phyloP scores from a whole-genome alignment of 2,329 filamentous ascomycete genomes.

The Ophiostoma quercus region DNA sequence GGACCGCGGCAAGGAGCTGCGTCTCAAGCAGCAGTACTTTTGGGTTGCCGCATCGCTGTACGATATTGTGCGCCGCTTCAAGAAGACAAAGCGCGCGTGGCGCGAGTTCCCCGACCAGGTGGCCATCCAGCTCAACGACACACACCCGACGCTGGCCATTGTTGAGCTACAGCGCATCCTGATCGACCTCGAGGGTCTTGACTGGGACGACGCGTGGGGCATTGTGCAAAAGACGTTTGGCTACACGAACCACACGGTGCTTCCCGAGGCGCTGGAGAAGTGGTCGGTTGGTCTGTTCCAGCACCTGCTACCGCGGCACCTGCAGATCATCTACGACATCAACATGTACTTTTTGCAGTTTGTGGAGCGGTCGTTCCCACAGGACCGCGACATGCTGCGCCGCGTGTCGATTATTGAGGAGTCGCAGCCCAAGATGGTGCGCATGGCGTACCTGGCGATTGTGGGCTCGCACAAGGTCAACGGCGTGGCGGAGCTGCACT shows the following conservation, averaged over 20 bases:
- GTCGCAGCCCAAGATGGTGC: slow-evolving; percentile 92
- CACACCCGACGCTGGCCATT: slow-evolving; percentile 91
- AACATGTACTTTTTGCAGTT: slow-evolving; percentile 88
- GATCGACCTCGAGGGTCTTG: slow-evolving; percentile 79
- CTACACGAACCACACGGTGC: slow-evolving; percentile 97
- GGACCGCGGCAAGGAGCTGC: slow-evolving; percentile 91
- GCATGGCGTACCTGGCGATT: slow-evolving; percentile 92
- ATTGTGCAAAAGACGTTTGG: slow-evolving; percentile 77
- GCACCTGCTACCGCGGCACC: slow-evolving; percentile 84
- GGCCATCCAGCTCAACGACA: slow-evolving; percentile 97
- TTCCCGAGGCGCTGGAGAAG: slow-evolving; percentile 95
- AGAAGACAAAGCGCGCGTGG: slow-evolving; percentile 91
- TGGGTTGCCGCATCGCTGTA: slow-evolving; percentile 96
- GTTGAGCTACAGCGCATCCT: slow-evolving; percentile 93
- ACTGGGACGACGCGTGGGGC: slow-evolving; percentile 88
- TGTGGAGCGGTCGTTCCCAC: slow-evolving; percentile 86
- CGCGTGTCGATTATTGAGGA: slow-evolving; percentile 98
- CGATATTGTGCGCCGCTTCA: slow-evolving; percentile 96
- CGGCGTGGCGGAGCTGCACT: slow-evolving; percentile 94
- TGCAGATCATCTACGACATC: slow-evolving; percentile 98
- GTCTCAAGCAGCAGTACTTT: slow-evolving; percentile 98
- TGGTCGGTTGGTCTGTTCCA: slow-evolving; percentile 93
- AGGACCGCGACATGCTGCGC: slow-evolving; percentile 76
- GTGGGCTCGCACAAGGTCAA: slow-evolving; percentile 99
- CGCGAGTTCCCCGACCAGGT: slow-evolving; percentile 88